Base-by-base conservation (phyloP, 768 basidiomycete species). In the Leucocoprinus birnbaumii region DNA sequence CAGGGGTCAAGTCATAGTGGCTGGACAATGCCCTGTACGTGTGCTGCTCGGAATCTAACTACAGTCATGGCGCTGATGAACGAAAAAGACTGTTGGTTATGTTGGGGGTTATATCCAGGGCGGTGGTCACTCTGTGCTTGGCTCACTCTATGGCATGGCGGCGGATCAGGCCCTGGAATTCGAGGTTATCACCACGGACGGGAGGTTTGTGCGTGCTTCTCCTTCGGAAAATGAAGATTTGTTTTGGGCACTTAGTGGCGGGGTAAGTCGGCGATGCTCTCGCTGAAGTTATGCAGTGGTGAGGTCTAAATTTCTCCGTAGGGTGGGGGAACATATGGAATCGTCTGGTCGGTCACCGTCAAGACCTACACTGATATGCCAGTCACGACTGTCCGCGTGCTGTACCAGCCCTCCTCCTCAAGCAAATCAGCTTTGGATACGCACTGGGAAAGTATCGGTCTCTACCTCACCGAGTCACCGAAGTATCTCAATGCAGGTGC, bases 201-300 rank as follows among this genome's bases (percentile, higher is more conserved):
- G 78, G 1, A 44, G 63, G 26, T 57, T 66, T 50, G 66, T 69
- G n/a, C 67, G 66, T 3, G 75, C 70, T 11, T 76, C 75, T 58
- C 62, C 62, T 1, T 63, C 59, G n/a, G 65, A 74, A 48, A 70
- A 79, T 51, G n/a, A 61, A 9, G 77, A 80, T 48, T 69, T 80
- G 0, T 78, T 76, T 62, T 78, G 70, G 66, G 77, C 73, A 0
- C 56, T 79, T 11, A 64, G 74, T 10, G 78, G 78, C 10, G 76
- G 76, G 0, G 77, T 73, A 22, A 31, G 68, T 26, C 38, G n/a
- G 41, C 40, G 40, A 56, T 52, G n/a, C 58, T 60, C 51, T 56
- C 40, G 6, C 45, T 44, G 48, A 51, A 3, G 7, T 8, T 25
- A n/a, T n/a, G n/a, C n/a, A n/a, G n/a, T n/a, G n/a, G 50, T 16